These are phyloP conservation scores for Fusarium caatingaense DNA, from an alignment of 2,329 filamentous ascomycete genomes.

Conservation along the genomic window DNA sequence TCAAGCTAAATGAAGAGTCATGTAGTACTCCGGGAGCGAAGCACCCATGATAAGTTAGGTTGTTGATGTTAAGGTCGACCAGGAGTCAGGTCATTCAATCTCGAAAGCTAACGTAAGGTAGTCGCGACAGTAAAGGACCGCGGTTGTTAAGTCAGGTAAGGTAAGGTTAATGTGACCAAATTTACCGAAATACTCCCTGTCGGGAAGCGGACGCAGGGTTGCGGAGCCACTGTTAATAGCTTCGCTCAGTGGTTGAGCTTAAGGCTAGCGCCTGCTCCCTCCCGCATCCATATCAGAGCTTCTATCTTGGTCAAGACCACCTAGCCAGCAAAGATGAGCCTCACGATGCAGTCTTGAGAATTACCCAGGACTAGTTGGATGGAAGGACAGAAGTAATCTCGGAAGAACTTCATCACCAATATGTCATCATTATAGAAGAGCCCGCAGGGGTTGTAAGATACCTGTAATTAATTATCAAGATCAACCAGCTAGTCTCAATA, in stretches of 20 bases:
- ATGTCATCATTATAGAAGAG: not conserved
- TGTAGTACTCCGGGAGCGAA: conserved; percentile 10
- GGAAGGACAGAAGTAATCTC: not conserved
- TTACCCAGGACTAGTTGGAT: not conserved
- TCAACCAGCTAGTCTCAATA: conserved; percentile 11
- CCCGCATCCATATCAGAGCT: conserved; percentile 4
- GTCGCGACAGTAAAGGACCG: conserved; percentile 29
- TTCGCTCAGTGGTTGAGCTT: conserved; percentile 17
- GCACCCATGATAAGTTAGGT: conserved; percentile 23
- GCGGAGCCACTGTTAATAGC: conserved; percentile 30
- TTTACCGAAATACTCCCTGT: conserved; percentile 25
- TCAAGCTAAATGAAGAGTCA: conserved; percentile 3
- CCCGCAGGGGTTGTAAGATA: not conserved
- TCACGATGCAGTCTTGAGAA: not conserved
- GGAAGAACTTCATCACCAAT: not conserved
- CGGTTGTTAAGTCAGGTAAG: conserved; percentile 26
- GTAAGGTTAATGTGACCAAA: not conserved
- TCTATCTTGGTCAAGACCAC: not conserved
- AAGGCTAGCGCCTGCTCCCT: conserved; percentile 16
- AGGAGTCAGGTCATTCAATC: conserved; percentile 44
- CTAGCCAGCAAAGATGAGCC: not conserved
- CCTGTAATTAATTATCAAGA: not conserved
- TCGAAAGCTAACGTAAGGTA: conserved; percentile 10
- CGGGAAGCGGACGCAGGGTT: conserved; percentile 31
- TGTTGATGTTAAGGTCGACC: conserved; percentile 39